Evolutionary conservation across 2,329 filamentous ascomycete species (phyloP), one percentile per base, ranked within the genome.

Genomic region (Didymella exigua): DNA sequence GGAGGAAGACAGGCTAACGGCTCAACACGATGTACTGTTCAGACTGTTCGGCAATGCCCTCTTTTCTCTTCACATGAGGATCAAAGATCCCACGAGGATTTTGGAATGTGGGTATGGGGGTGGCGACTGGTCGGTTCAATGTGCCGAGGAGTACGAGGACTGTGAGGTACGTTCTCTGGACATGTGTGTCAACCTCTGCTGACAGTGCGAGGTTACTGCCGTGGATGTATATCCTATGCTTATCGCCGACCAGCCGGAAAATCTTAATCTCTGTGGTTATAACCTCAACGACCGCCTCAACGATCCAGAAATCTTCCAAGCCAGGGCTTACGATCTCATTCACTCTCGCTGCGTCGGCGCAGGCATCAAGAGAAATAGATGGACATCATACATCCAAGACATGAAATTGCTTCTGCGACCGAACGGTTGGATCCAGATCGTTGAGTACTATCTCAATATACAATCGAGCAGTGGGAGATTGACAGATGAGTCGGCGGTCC

Each of bases 381-480:
- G 93, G 93, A 76, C 78, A 50, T 81, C 82, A 27, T 96, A 96
- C 74, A 75, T 96, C 60, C 79, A 81, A 63, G 93, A 96, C 64
- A 89, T 96, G 56, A 84, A 85, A 61, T 82, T 85, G 19, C 82
- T 91, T 9, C 78, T 93, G 59, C 88, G 85, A 45, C 88, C 86
- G 5, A 89, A 87, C 2, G 92, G 93, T 1, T 96, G 91, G 91
- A 83, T 89, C 55, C 91, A 96, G 69, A 87, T 96, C 82, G 84
- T 90, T n/a, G 93, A 96, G 70, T 84, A 93, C 65, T 91, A 96
- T 68, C 88, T 88, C 73, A 91, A 91, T 61, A 86, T 90, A 23
- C 93, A 96, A 72, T 96, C 91, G 0, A 86, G 93, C 63, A 96
- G 90, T 66, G 91, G 91, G 5, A 86, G 85, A n/a, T 77, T 95